Base-by-base conservation (phyloP, 164 flowering plant species). In the Vitis riparia region DNA sequence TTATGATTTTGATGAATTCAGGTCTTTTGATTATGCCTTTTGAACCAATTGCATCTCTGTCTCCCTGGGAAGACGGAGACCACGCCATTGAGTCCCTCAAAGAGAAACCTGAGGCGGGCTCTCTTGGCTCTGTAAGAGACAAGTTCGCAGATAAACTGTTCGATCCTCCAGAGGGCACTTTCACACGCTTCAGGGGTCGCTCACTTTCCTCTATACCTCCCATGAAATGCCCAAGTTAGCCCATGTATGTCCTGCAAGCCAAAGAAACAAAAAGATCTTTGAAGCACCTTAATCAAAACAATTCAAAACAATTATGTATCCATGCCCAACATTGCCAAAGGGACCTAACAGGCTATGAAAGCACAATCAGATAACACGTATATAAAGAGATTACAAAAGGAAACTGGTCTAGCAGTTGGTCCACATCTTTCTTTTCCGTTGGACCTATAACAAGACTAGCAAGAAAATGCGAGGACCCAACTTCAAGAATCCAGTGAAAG, bases 161-260 rank as follows among this genome's bases (percentile, higher is more conserved):
- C 72, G 74, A 64, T 59, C 75, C 80, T 74, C 68, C 80, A 56
- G 83, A 74, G 55, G 93, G 76, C 32, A 80, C 72, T 85, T 90
- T 93, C 75, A 84, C 76, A 63, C 97, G 97, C 78, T 93, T 93
- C 58, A 79, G 77, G 59, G 92, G 89, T 81, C 93, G 97, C 83
- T 88, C 93, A 79, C 77, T 81, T 68, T 89, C 94, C 77, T 86
- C 96, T 77, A 82, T 79, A 84, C 87, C 93, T 89, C 97, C 97
- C 98, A 94, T 94, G 94, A 92, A 92, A 90, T 84, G 88, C 78
- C 69, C 68, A 79, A 75, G 68, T 90, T 88, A 91, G 88, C 95
- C 98, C 98, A 93, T 91, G 79, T 82, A 88, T 75, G 44, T 37
- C 44, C 44, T 37, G 44, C 44, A 37, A 37, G 6, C 44, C 44